Evolutionary conservation across 768 basidiomycete genomes (phyloP).

Genomic region (Lyophyllum atratum): DNA sequence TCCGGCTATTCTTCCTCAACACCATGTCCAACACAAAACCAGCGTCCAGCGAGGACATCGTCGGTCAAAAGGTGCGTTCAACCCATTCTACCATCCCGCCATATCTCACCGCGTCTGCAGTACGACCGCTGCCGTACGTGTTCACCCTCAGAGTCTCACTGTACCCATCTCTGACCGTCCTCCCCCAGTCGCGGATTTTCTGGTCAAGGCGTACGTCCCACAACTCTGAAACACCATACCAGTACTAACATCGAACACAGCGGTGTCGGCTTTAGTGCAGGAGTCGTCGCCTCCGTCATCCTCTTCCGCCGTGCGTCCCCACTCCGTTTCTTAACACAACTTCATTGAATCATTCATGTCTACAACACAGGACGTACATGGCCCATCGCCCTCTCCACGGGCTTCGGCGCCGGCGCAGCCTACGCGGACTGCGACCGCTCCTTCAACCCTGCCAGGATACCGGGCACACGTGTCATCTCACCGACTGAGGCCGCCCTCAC

Average conservation of each 20-base stretch:
- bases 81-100: neutral
- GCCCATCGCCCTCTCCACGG: conserved; percentile 85
- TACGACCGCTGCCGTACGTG: conserved; percentile 88
- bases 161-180: conserved; percentile 6
- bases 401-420: conserved; percentile 85
- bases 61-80: conserved; percentile 80
- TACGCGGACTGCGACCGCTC: conserved; percentile 93
- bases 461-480: conserved; percentile 76
- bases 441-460: conserved; percentile 88
- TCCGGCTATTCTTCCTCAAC: conserved; percentile 24
- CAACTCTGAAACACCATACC: neutral
- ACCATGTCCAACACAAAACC: conserved; percentile 62
- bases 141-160: neutral
- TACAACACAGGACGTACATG: conserved; percentile 76
- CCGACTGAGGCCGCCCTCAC: conserved; percentile 25
- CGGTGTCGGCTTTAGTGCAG: conserved; percentile 86
- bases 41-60: conserved; percentile 84
- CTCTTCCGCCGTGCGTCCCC: conserved; percentile 82
- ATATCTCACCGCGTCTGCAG: conserved; percentile 37
- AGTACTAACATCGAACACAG: conserved; percentile 25
- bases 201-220: conserved; percentile 79
- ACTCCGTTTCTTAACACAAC: neutral
- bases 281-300: conserved; percentile 87
- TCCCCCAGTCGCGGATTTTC: conserved; percentile 66
- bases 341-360: neutral